Conservation (phyloP, 495 filamentous ascomycete species). For the Hypoxylon lienhwacheense region DNA sequence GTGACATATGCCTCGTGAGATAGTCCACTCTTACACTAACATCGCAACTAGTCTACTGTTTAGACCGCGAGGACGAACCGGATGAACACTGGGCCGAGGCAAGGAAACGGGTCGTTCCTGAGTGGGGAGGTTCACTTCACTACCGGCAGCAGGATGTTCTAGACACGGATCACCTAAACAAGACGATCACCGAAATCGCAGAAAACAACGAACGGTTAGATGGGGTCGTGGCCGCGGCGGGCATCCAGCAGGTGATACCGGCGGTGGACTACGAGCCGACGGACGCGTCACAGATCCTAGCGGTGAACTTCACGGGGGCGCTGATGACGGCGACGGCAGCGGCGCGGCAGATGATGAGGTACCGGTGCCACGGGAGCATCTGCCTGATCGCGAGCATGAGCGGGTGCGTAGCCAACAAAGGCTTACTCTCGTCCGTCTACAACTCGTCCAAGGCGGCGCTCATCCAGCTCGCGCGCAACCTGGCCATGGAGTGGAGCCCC, state of each 20-base stretch:
- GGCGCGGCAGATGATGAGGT: slow-evolving; percentile 76
- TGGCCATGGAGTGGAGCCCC: slow-evolving; percentile 74
- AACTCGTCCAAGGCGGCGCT: slow-evolving; percentile 72
- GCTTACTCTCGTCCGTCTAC: slow-evolving; percentile 66
- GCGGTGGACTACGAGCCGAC: slow-evolving; percentile 68
- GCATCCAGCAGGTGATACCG: slow-evolving; percentile 68
- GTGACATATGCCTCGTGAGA: slow-evolving; percentile 42
- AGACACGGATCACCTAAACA: slow-evolving; percentile 56
- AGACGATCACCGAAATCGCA: slow-evolving; percentile 58
- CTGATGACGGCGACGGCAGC: slow-evolving; percentile 73
- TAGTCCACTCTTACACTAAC: slow-evolving; percentile 11
- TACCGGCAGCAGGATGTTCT: slow-evolving; percentile 69
- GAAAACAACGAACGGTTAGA: slow-evolving; percentile 60
- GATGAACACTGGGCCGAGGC: slow-evolving; percentile 57
- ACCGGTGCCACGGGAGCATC: slow-evolving; percentile 69
- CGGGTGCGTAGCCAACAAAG: slow-evolving; percentile 71
- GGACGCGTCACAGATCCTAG: slow-evolving; percentile 70
- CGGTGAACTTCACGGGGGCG: slow-evolving; percentile 74
- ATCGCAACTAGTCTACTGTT: slow-evolving; percentile 57
- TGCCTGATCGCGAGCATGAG: slow-evolving; percentile 75
- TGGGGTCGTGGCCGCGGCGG: slow-evolving; percentile 74
- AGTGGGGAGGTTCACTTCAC: slow-evolving; percentile 60
- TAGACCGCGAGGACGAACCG: slow-evolving; percentile 59
- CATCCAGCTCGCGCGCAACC: slow-evolving; percentile 62
- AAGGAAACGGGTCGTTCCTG: slow-evolving; percentile 47